These are phyloP conservation scores for Cadophora gregata DNA, from an alignment of 2,329 filamentous ascomycete genomes.

Conservation along the genomic window DNA sequence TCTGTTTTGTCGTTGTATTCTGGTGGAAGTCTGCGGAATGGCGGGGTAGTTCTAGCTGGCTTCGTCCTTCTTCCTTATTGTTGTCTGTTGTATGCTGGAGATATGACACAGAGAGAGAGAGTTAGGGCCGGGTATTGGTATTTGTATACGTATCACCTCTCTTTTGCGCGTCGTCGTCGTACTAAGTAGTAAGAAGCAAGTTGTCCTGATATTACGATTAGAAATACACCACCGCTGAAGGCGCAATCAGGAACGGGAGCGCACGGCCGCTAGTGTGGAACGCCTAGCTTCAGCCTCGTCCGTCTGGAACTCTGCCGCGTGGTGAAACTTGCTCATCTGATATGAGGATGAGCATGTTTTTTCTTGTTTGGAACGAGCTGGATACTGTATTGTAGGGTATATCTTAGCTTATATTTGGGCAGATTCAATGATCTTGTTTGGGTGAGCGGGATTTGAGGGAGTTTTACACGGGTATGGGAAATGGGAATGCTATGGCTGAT, in stretches of 20 bases:
- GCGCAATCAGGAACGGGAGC: slow-evolving; percentile 16
- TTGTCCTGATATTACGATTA: background rate
- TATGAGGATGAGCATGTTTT: background rate
- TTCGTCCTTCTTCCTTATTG: no score
- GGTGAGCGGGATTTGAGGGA: background rate
- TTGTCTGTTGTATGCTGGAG: no score
- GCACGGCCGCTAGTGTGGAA: slow-evolving; percentile 16
- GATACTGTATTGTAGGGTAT: background rate
- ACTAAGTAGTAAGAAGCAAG: no score
- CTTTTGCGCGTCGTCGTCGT: no score
- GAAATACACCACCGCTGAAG: slow-evolving; percentile 8
- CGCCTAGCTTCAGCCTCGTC: background rate
- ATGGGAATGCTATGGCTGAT: no score
- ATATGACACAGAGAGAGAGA: no score
- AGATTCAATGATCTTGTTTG: background rate
- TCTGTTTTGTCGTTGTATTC: no score
- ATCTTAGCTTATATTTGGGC: no score
- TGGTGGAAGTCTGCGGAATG: no score
- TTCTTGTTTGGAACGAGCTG: background rate
- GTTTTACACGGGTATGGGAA: background rate
- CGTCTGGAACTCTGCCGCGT: background rate
- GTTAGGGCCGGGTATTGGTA: no score
- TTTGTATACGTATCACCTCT: no score
- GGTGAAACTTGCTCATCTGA: slow-evolving; percentile 15
- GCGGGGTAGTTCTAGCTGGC: no score